Evolutionary conservation across 345 rosid genomes (phyloP), one percentile per base, ranked within the genome.

Genomic region (Salix brachista): DNA sequence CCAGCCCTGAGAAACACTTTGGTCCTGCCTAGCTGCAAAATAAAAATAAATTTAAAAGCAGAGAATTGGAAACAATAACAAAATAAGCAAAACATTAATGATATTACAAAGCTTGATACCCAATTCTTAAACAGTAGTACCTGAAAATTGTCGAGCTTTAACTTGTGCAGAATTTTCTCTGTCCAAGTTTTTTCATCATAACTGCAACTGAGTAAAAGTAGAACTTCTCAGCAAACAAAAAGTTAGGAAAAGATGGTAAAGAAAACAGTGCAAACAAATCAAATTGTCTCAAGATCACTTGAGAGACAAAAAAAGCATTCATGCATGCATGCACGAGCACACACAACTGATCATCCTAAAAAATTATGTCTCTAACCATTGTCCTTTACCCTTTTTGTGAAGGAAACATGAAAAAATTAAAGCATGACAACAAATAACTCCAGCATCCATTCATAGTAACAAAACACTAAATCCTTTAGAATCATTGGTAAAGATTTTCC

Each of bases 1-100:
- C 99, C 97, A 81, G 98, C 94, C 84, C 99, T 89, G 58, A 96
- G 96, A 84, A 92, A 96, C 64, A 96, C 99, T 84, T 93, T 96
- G 65, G 91, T 91, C 88, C 78, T 89, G n/a, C 99, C 99, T 84
- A 93, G 81, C 99, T 96, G 88, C 83, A 83, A 75, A 79, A 80
- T 32, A n/a, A 72, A 60, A 25, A 71, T 66, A 46, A 46, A 61
- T 34, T 68, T 62, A 80, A 65, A 64, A 42, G 69, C 70, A 78
- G 48, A 78, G 48, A 75, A 67, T 37, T 5, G 21, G 32, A 79
- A 67, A 75, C 13, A 60, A 71, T 48, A 44, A 58, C 62, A 62
- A 48, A 79, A 67, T n/a, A 67, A 42, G 19, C 26, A 44, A 71
- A 8, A 14, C 11, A 2, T 28, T 10, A 41, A 71, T 19, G 42